Conservation (phyloP, 2,329 filamentous ascomycete genomes). For the Byssoonygena ceratinophila region DNA sequence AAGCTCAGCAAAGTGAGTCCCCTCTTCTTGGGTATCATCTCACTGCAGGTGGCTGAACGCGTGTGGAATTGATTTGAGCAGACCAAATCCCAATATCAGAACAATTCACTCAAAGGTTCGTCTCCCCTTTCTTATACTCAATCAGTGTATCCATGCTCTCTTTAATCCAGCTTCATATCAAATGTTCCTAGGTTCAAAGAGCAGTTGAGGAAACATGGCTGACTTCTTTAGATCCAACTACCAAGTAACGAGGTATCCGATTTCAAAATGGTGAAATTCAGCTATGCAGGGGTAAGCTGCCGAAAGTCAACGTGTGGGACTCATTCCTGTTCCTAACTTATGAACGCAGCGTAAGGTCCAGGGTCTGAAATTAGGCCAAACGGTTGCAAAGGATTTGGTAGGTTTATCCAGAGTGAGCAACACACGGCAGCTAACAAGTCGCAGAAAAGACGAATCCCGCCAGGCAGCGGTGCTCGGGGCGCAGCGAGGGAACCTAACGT, state of each 20-base stretch:
- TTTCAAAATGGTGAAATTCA: conserved; percentile 31
- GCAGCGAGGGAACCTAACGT: conserved; percentile 28
- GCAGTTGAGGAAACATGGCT: not conserved
- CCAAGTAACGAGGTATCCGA: not conserved
- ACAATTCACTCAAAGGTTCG: no score
- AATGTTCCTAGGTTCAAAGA: no score
- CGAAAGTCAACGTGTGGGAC: not conserved
- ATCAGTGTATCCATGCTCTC: no score
- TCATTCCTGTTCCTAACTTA: not conserved
- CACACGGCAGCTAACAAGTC: not conserved
- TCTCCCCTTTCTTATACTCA: no score
- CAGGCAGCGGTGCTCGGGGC: conserved; percentile 22
- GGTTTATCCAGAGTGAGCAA: conserved; percentile 12
- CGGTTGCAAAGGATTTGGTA: conserved; percentile 38
- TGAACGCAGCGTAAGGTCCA: conserved; percentile 35
- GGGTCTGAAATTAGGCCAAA: conserved; percentile 38
- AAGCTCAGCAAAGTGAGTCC: not conserved
- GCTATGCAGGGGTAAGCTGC: conserved; percentile 31
- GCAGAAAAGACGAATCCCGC: conserved; percentile 31
- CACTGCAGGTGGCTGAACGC: no score
- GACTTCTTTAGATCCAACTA: not conserved
- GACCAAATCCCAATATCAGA: no score
- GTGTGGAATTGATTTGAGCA: no score
- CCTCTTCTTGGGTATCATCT: no score
- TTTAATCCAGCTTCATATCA: no score